A percentile compares a stretch with the other conserved stretches of the same genome.
These are phyloP conservation scores for Suillus subalutaceus DNA, from an alignment of 768 basidiomycete genomes.

Conservation along the genomic window DNA sequence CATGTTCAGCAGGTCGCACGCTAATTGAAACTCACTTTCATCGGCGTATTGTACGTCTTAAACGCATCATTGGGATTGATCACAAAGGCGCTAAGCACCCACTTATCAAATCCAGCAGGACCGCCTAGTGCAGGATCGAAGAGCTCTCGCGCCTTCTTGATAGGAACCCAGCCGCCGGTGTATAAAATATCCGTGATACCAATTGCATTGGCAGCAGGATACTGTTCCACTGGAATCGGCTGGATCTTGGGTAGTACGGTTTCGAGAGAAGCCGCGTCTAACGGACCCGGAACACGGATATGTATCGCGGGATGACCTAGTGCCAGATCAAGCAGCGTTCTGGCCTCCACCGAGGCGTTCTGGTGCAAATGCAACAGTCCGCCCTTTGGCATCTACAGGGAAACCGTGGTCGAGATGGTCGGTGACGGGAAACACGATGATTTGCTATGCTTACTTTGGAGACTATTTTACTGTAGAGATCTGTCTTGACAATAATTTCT, in stretches of 20 bases:
- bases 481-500: conserved; percentile 39
- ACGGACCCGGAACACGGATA: conserved; percentile 29
- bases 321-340: conserved; percentile 39
- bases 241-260: conserved; percentile 38
- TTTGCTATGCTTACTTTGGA: conserved; percentile 30
- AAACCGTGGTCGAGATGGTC: neutral
- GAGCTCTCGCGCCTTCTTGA: conserved; percentile 36
- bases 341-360: conserved; percentile 42
- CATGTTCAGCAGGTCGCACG: neutral
- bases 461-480: conserved; percentile 40
- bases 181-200: conserved; percentile 36
- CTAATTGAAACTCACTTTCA: conserved; percentile 33
- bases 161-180: conserved; percentile 38
- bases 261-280: conserved; percentile 29
- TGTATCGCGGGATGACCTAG: conserved; percentile 42
- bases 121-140: conserved; percentile 41
- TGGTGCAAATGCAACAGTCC: conserved; percentile 48
- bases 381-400: conserved; percentile 49
- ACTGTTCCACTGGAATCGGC: conserved; percentile 31
- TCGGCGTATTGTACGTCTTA: conserved; percentile 43
- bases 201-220: conserved; percentile 14
- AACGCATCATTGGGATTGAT: conserved; percentile 49
- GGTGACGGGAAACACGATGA: neutral
- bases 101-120: conserved; percentile 44
- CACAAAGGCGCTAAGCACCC: conserved; percentile 39